Conservation (phyloP, 2,329 filamentous ascomycete species). For the Paraphoma sp. region DNA sequence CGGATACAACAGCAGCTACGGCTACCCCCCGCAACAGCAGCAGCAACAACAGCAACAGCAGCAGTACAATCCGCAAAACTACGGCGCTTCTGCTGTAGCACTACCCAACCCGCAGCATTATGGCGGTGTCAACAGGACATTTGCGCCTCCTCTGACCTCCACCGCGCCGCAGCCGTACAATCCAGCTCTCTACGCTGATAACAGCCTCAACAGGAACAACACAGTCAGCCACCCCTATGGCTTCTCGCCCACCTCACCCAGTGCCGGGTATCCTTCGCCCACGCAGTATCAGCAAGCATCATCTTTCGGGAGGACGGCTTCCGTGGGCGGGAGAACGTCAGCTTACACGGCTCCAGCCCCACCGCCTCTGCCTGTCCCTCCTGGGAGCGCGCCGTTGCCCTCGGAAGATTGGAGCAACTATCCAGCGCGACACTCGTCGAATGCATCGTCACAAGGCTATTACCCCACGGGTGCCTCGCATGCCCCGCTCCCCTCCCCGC, state of each 20-base stretch:
- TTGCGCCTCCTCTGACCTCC: conserved; percentile 28
- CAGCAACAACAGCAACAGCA: conserved; percentile 20
- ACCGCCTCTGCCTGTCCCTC: conserved; percentile 45
- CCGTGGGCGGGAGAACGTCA: conserved; percentile 36
- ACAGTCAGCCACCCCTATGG: conserved; percentile 45
- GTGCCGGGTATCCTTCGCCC: conserved; percentile 38
- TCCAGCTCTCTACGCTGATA: conserved; percentile 53
- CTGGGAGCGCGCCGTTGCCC: conserved; percentile 39
- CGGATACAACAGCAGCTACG: conserved; percentile 46
- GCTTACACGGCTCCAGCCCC: conserved; percentile 46
- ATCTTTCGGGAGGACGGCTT: conserved; percentile 40
- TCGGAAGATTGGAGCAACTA: conserved; percentile 45
- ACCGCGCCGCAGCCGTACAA: conserved; percentile 50
- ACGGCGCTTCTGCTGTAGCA: conserved; percentile 52
- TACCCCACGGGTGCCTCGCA: conserved; percentile 38
- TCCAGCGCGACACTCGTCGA: conserved; percentile 36
- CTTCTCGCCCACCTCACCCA: conserved; percentile 45
- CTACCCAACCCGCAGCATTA: conserved; percentile 71
- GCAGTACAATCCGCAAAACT: conserved; percentile 70
- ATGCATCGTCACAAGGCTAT: conserved; percentile 37
- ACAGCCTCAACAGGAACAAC: conserved; percentile 35
- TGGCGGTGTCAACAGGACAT: conserved; percentile 46
- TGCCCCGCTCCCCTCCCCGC: conserved; percentile 44
- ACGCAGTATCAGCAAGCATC: conserved; percentile 39
- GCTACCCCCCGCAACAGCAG: conserved; percentile 50